These are phyloP conservation scores for Hericium coralloides DNA, from an alignment of 768 basidiomycete genomes.

Conservation along the genomic window DNA sequence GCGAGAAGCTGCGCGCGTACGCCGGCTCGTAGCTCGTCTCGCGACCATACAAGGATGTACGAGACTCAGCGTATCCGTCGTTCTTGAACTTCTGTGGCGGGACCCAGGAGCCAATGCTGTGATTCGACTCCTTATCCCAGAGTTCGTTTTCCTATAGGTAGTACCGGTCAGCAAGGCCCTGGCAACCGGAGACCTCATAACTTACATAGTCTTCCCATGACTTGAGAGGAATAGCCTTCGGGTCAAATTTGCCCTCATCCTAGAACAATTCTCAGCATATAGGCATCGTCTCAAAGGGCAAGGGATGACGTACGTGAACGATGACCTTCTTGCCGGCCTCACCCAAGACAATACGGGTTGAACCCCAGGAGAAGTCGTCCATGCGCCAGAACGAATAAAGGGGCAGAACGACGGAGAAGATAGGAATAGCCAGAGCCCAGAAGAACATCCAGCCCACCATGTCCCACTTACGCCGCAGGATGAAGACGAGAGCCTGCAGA, in stretches of 20 bases:
- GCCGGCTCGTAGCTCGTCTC: constrained; percentile 79
- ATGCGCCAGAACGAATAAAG: constrained; percentile 96
- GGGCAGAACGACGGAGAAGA: constrained; percentile 89
- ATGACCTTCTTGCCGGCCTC: constrained; percentile 94
- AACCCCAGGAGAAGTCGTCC: constrained; percentile 98
- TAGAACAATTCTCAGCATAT: constrained; percentile 19
- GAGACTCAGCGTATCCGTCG: constrained; percentile 71
- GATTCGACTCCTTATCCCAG: constrained; percentile 96
- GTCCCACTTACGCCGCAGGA: constrained; percentile 93
- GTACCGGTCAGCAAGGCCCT: constrained; percentile 1
- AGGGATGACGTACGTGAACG: constrained; percentile 61
- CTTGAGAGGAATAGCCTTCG: constrained; percentile 86
- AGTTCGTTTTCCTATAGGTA: constrained; percentile 76
- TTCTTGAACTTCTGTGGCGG: constrained; percentile 65
- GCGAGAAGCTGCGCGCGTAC: constrained; percentile 31
- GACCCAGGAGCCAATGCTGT: constrained; percentile 90
- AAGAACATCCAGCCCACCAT: constrained; percentile 98
- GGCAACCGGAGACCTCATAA: constrained; percentile 8
- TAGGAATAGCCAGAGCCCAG: constrained; percentile 91
- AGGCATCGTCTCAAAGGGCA: background rate
- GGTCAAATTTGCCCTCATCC: constrained; percentile 99
- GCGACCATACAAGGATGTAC: constrained; percentile 77
- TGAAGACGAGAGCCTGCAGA: constrained; percentile 85
- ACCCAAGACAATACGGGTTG: constrained; percentile 85
- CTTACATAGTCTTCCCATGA: constrained; percentile 93